Evolutionary conservation across 2,329 filamentous ascomycete genomes (phyloP).

Genomic region (Fusarium redolens): DNA sequence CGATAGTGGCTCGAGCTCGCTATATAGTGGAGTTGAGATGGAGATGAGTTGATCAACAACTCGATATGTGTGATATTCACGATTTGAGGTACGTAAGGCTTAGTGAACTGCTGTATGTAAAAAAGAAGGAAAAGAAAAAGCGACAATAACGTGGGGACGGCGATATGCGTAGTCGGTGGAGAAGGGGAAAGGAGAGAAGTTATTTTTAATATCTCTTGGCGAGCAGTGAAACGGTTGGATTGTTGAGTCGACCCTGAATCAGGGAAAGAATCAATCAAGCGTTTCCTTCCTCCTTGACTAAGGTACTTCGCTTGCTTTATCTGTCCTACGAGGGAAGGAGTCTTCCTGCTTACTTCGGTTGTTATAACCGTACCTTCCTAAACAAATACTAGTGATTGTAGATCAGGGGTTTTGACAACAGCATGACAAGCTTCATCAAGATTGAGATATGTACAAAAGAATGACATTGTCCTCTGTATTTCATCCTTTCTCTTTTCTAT

Average conservation of each 20-base stretch:
- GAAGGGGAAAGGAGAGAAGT: neutral
- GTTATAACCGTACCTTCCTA: constrained; percentile 11
- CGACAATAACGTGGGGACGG: constrained; percentile 4
- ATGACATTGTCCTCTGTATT: neutral
- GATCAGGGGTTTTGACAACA: constrained; percentile 14
- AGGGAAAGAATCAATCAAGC: neutral
- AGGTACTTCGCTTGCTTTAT: constrained; percentile 7
- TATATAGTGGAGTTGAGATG: constrained; percentile 24
- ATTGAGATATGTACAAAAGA: neutral
- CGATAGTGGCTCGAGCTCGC: constrained; percentile 37
- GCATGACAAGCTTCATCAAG: neutral
- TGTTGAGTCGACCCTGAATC: constrained; percentile 1
- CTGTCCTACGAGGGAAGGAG: neutral
- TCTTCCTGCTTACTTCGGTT: constrained; percentile 1
- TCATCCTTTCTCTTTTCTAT: neutral
- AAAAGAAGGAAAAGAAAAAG: neutral
- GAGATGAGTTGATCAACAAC: constrained; percentile 33
- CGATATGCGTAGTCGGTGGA: constrained; percentile 9
- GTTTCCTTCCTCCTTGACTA: constrained; percentile 9
- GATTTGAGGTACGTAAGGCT: constrained; percentile 28
- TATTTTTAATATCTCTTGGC: constrained; percentile 15
- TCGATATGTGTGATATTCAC: constrained; percentile 13
- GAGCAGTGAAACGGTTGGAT: neutral
- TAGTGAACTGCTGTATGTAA: constrained; percentile 15
- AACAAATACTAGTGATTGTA: constrained; percentile 16